These are phyloP conservation scores for Castanea crenata DNA, from an alignment of 306 rosid genomes.

Conservation along the genomic window DNA sequence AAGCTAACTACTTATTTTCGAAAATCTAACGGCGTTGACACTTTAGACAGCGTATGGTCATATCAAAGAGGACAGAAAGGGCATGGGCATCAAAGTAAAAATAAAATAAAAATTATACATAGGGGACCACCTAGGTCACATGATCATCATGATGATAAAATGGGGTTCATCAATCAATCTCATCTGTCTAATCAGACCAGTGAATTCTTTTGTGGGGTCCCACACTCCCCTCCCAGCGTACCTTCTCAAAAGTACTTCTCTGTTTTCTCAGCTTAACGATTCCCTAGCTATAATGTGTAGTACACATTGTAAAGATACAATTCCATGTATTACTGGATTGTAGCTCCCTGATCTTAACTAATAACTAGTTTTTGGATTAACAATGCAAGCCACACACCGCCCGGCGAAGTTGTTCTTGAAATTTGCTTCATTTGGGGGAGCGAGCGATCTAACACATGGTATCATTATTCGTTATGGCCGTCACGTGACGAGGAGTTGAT, in stretches of 20 bases:
- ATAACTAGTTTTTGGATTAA: too few relatives aligned
- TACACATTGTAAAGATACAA: too few relatives aligned
- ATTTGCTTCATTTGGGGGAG: too few relatives aligned
- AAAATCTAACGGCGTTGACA: conserved; percentile 67
- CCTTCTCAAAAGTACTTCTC: conserved; percentile 28
- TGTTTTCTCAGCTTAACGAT: conserved; percentile 8
- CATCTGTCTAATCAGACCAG: conserved; percentile 35
- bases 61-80: neutral
- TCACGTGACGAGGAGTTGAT: rapidly evolving
- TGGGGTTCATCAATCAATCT: conserved; percentile 24
- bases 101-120: too few relatives aligned
- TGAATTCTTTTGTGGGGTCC: conserved; percentile 29
- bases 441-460: rapidly evolving
- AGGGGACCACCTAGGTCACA: conserved; percentile 28
- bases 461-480: too few relatives aligned
- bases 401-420: too few relatives aligned
- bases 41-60: conserved; percentile 42
- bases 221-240: neutral
- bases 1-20: conserved; percentile 30
- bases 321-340: too few relatives aligned
- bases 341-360: too few relatives aligned
- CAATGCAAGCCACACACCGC: too few relatives aligned
- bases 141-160: conserved; percentile 29
- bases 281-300: neutral
- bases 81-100: neutral